Evolutionary conservation across 441 rosid species (phyloP).

Genomic region (California macrophylla): DNA sequence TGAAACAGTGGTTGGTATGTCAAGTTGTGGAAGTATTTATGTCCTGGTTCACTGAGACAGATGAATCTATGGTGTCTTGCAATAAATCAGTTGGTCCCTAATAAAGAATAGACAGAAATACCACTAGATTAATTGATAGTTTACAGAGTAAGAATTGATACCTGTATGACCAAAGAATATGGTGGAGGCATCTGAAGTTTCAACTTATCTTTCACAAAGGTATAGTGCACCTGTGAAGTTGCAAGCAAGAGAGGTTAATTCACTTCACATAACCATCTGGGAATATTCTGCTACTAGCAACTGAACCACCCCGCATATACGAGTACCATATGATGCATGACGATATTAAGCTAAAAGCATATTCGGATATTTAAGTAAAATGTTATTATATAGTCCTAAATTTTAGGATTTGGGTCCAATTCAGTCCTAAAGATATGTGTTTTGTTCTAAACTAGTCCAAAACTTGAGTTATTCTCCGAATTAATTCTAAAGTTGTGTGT

Average conservation of each 20-base stretch:
- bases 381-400: too few species aligned
- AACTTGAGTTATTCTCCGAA: too few species aligned
- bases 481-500: too few species aligned
- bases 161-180: slow-evolving; percentile 62
- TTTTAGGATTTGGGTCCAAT: too few species aligned
- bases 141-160: slow-evolving; percentile 10
- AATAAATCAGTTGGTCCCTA: neutral
- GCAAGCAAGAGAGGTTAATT: neutral
- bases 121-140: neutral
- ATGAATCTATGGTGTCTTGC: too few species aligned
- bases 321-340: too few species aligned
- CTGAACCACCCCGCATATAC: neutral
- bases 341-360: too few species aligned
- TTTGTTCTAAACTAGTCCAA: too few species aligned
- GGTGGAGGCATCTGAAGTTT: slow-evolving; percentile 59
- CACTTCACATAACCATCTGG: neutral
- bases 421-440: too few species aligned
- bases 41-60: too few species aligned
- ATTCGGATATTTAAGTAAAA: too few species aligned
- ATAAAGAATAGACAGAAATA: neutral
- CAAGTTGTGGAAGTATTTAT: neutral
- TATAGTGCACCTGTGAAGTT: slow-evolving; percentile 52
- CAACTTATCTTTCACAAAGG: slow-evolving; percentile 46
- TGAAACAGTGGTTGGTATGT: slow-evolving; percentile 22
- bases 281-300: neutral